Evolutionary conservation across 2,329 filamentous ascomycete genomes (phyloP), one percentile per base, ranked within the genome.

Genomic region (Alternaria infectoria): DNA sequence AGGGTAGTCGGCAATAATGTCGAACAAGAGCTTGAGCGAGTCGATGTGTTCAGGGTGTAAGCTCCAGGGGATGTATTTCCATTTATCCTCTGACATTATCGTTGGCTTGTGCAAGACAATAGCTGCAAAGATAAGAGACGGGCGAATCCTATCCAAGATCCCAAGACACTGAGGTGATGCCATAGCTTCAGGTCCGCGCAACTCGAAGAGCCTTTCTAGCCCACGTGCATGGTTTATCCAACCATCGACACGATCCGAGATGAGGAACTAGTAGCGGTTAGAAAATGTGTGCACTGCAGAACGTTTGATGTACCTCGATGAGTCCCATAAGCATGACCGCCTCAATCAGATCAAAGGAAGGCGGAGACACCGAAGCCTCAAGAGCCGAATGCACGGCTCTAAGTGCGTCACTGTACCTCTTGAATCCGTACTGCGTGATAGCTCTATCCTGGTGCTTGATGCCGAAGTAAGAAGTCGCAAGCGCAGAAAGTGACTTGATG

Each of bases 141-240:
- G 44, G 19, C 54, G 40, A 6, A 26, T 57, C 44, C 32, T 46
- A 13, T 57, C 54, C 36, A 57, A 32, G 23, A 57, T 23, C 54
- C 23, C 46, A 26, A 57, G 17, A 21, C 54, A 57, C 44, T 26
- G 43, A 12, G 46, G 43, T n/a, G 54, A 57, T 47, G 26, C 30
- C 54, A 57, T 57, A 10, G 21, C 25, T 47, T 47, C 43, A 12
- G 54, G 11, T n/a, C 54, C 54, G 17, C 54, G 54, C 19, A 57
- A 13, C 6, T 57, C 43, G n/a, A 57, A 49, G 23, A 57, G 44
- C 6, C 54, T 45, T 15, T 57, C 54, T 10, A 57, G 44, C 13
- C 54, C 54, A 13, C 54, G 40, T 19, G 54, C 54, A 57, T 57
- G 54, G 17, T 57, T 45, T 19, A 57, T 36, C 54, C 54, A 57